These are phyloP conservation scores for Paralagenidium karlingii DNA, from an alignment of 352 stramenopile genomes.

Conservation along the genomic window DNA sequence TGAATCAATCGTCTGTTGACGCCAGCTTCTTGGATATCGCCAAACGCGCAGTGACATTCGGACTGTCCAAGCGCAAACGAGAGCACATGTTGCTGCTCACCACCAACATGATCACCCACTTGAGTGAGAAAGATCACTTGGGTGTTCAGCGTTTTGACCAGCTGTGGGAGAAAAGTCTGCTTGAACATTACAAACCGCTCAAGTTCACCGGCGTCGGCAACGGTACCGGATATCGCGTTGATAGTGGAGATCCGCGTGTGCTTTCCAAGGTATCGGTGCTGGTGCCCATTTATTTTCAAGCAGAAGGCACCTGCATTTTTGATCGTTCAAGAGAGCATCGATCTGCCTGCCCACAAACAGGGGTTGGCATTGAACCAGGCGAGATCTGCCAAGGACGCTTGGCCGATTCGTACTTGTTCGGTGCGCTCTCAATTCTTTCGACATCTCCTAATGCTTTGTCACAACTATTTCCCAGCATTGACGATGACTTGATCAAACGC, in stretches of 20 bases:
- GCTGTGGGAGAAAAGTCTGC: slow-evolving; percentile 74
- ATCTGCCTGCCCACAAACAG: slow-evolving; percentile 29
- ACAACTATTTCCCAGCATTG: slow-evolving; percentile 54
- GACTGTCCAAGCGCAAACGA: slow-evolving; percentile 44
- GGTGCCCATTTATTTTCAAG: slow-evolving; percentile 67
- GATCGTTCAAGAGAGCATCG: slow-evolving; percentile 48
- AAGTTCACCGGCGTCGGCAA: slow-evolving; percentile 59
- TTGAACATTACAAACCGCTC: slow-evolving; percentile 71
- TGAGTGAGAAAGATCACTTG: slow-evolving; percentile 76
- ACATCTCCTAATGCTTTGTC: slow-evolving; percentile 62
- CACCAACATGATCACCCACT: slow-evolving; percentile 76
- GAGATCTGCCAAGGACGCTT: slow-evolving; percentile 51
- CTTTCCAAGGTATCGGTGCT: slow-evolving; percentile 64
- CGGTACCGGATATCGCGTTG: slow-evolving; percentile 52
- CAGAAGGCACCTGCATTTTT: slow-evolving; percentile 67
- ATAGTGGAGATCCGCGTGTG: slow-evolving; percentile 32
- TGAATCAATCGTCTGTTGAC: slow-evolving; percentile 32
- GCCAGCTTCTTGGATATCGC: slow-evolving; percentile 48
- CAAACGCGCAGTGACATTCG: slow-evolving; percentile 47
- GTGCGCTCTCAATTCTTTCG: slow-evolving; percentile 67
- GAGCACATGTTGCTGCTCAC: slow-evolving; percentile 69
- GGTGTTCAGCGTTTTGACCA: slow-evolving; percentile 67
- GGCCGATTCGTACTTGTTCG: slow-evolving; percentile 69
- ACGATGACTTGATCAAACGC: slow-evolving; percentile 35
- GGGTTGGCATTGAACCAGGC: slow-evolving; percentile 49